phyloP scores from a whole-genome alignment of 1,284 basidiomycete species.

The Amylostereum chailletii region DNA sequence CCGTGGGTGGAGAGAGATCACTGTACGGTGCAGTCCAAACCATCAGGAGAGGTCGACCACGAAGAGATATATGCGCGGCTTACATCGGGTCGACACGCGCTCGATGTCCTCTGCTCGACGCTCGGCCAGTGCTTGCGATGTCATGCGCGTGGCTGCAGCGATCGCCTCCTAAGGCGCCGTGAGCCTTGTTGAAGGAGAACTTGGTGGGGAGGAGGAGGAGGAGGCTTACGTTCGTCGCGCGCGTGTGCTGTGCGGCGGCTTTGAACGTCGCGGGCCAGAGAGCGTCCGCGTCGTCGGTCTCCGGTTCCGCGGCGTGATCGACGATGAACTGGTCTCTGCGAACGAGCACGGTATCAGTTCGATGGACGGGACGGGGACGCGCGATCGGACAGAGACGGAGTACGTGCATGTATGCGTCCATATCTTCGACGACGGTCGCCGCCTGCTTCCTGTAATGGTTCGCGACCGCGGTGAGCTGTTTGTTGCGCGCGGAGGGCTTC shows the following conservation, averaged over 20 bases:
- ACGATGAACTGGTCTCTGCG: conserved; percentile 6
- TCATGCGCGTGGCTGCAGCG: background rate
- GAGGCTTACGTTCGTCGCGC: background rate
- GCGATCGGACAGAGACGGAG: background rate
- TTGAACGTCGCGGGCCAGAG: background rate
- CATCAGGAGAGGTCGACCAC: background rate
- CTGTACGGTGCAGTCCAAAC: background rate
- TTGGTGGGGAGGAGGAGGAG: background rate
- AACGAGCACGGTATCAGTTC: background rate
- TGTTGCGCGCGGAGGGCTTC: conserved; percentile 2
- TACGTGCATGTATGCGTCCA: conserved; percentile 13
- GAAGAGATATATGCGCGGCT: background rate
- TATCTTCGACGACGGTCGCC: conserved; percentile 5
- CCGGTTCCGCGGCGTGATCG: background rate
- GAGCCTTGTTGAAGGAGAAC: background rate
- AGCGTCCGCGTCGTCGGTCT: background rate
- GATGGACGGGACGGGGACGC: background rate
- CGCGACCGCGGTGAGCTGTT: conserved; percentile 3
- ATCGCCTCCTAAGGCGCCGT: background rate
- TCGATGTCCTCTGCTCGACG: background rate
- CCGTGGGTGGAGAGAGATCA: background rate
- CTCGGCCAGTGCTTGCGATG: background rate
- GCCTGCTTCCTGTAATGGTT: conserved; percentile 7
- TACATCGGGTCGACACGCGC: background rate
- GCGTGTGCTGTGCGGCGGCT: background rate